phyloP scores from a whole-genome alignment of 2,329 filamentous ascomycete genomes.

The Pseudogymnoascus sp. region DNA sequence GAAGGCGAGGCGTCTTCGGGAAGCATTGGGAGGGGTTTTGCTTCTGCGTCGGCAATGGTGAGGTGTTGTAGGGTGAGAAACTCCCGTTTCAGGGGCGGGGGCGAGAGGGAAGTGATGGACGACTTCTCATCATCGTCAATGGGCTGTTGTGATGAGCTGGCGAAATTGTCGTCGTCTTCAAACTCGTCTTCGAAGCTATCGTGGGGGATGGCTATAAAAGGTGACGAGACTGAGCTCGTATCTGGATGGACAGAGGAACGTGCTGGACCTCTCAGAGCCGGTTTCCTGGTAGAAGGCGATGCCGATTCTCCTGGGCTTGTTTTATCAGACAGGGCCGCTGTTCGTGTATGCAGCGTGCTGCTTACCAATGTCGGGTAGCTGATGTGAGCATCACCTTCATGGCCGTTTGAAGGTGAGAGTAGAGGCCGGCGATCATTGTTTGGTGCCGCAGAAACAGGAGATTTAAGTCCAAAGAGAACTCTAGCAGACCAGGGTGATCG shows the following conservation, averaged over 20 bases:
- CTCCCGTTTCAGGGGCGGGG: slow-evolving; percentile 17
- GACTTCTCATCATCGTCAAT: slow-evolving; percentile 17
- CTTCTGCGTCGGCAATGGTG: slow-evolving; percentile 12
- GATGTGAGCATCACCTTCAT: slow-evolving; percentile 10
- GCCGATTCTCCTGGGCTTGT: background rate
- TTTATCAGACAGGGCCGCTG: background rate
- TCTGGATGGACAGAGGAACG: background rate
- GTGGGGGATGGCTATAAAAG: slow-evolving; percentile 33
- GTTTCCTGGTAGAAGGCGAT: background rate
- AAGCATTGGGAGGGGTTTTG: slow-evolving; percentile 25
- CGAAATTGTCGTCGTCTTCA: slow-evolving; percentile 58
- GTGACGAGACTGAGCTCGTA: background rate
- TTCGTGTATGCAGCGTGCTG: background rate
- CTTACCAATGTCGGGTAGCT: slow-evolving; percentile 13
- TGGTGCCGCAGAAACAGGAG: slow-evolving; percentile 10
- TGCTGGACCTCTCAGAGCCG: background rate
- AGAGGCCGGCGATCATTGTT: slow-evolving; percentile 20
- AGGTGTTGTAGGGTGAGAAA: background rate
- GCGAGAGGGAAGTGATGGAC: slow-evolving; percentile 23
- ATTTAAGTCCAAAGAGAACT: slow-evolving; percentile 24
- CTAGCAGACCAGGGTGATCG: slow-evolving; percentile 23
- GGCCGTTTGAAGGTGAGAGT: slow-evolving; percentile 16
- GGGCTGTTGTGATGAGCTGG: slow-evolving; percentile 29
- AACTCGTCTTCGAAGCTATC: slow-evolving; percentile 39
- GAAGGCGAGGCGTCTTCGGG: slow-evolving; percentile 15